Base-by-base conservation (phyloP, 2,329 filamentous ascomycete genomes). In the Fusarium sp. region DNA sequence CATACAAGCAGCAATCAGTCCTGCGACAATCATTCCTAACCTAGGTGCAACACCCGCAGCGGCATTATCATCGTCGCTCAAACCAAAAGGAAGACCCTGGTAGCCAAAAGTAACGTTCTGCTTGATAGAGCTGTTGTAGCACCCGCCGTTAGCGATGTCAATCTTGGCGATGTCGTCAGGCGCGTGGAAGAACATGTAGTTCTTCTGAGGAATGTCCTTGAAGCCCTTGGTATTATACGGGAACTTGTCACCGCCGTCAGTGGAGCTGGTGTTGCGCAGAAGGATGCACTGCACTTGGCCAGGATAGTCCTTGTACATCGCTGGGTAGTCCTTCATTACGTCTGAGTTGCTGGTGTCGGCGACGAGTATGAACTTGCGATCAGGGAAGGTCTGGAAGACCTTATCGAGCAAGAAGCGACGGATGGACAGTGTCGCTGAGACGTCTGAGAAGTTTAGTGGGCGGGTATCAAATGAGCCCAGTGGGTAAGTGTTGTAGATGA, bases 121-220 rank as follows among this genome's bases (percentile, higher is more conserved):
- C 41, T 83, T 80, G 10, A 94, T 86, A 0, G 85, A 86, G 35
- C 81, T 75, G 74, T 94, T 94, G 75, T 89, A 86, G 79, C 93
- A 94, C 64, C 91, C 85, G 3, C 92, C 92, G 48, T 88, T 88
- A 6, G 83, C 85, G 66, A 95, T 89, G 75, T 95, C 91, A 67
- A 94, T 80, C 7, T 86, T 85, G 11, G 76, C 85, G 41, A 95
- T 80, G 74, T 95, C 93, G 79, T 94, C 90, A 3, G 92, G 87
- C 23, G 91, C 86, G 21, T 86, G 83, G 85, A 95, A 95, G 83
- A 95, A 95, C 92, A 95, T 94, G 82, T 94, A 95, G 72, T 84
- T 87, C 37, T 84, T 84, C 79, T 91, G 88, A 56, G 91, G 87
- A 46, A 95, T 78, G 6, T 83, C 87, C 81, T 93, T 84, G 82